Percentiles rank a stretch among this genome's conserved stretches.
phyloP scores from a whole-genome alignment of 1,284 basidiomycete species.

The Heliocybe sulcata region DNA sequence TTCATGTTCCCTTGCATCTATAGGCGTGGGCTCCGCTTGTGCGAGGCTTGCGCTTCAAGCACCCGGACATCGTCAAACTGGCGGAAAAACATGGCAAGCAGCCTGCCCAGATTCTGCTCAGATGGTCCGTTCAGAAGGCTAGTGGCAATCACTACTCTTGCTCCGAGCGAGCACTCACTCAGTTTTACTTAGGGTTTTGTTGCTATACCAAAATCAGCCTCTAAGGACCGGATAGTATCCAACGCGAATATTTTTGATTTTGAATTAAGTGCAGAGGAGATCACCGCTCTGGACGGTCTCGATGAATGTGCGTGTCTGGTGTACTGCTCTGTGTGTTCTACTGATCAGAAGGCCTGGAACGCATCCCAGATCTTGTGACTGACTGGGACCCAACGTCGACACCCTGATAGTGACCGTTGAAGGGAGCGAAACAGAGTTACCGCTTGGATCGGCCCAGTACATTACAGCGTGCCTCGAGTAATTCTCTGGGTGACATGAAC shows the following conservation, averaged over 20 bases:
- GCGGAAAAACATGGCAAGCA: slow-evolving; percentile 50
- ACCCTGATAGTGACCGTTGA: neutral
- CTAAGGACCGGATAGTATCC: slow-evolving; percentile 41
- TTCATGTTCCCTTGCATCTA: neutral
- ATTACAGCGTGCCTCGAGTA: neutral
- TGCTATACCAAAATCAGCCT: slow-evolving; percentile 57
- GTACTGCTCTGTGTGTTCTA: neutral
- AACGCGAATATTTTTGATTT: slow-evolving; percentile 60
- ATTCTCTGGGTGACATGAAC: neutral
- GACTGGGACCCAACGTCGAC: slow-evolving; percentile 45
- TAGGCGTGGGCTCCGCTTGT: slow-evolving; percentile 52
- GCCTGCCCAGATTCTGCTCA: slow-evolving; percentile 62
- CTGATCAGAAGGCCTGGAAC: neutral
- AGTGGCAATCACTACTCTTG: neutral
- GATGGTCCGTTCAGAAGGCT: slow-evolving; percentile 78
- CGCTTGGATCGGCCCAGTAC: no score
- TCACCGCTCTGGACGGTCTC: slow-evolving; percentile 41
- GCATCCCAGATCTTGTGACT: slow-evolving; percentile 32
- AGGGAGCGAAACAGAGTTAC: no score
- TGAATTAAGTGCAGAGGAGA: slow-evolving; percentile 40
- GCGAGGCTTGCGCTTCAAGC: slow-evolving; percentile 42
- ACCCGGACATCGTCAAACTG: slow-evolving; percentile 33
- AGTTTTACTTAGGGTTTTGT: slow-evolving; percentile 35
- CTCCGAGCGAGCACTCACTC: neutral
- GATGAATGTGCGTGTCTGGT: slow-evolving; percentile 37